phyloP scores from a whole-genome alignment of 805 yeast species.

The Nakazawaea ernobii region DNA sequence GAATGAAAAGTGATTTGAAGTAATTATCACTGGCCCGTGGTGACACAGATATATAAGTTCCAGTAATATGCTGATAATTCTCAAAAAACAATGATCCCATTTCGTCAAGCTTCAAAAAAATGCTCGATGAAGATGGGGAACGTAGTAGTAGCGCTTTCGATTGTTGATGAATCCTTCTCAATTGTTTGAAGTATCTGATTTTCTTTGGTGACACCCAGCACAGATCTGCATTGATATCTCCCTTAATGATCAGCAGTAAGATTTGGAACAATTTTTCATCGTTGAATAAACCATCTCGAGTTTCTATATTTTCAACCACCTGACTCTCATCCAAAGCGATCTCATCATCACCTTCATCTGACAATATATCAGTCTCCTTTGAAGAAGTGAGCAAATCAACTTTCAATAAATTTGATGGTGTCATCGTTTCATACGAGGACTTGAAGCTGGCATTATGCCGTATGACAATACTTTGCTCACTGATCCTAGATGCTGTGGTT shows the following conservation, averaged over 20 bases:
- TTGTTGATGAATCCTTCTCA: neutral
- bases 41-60: neutral
- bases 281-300: conserved; percentile 13
- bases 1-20: conserved; percentile 44
- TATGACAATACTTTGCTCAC: too few species aligned
- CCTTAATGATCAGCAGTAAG: neutral
- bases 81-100: conserved; percentile 5
- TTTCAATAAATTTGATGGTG: neutral
- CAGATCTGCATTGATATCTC: neutral
- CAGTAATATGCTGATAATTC: neutral
- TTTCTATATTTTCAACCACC: conserved; percentile 21
- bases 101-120: neutral
- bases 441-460: too few species aligned
- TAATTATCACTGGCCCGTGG: conserved; percentile 29
- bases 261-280: conserved; percentile 15
- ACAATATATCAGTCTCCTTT: neutral
- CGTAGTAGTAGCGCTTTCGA: neutral
- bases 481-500: too few species aligned
- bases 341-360: neutral
- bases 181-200: neutral
- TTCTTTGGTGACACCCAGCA: conserved; percentile 5
- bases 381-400: too few species aligned
- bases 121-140: neutral
- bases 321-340: conserved; percentile 31
- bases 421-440: too few species aligned